phyloP scores from a whole-genome alignment of 805 yeast species.

The Myxozyma lipomycoides region DNA sequence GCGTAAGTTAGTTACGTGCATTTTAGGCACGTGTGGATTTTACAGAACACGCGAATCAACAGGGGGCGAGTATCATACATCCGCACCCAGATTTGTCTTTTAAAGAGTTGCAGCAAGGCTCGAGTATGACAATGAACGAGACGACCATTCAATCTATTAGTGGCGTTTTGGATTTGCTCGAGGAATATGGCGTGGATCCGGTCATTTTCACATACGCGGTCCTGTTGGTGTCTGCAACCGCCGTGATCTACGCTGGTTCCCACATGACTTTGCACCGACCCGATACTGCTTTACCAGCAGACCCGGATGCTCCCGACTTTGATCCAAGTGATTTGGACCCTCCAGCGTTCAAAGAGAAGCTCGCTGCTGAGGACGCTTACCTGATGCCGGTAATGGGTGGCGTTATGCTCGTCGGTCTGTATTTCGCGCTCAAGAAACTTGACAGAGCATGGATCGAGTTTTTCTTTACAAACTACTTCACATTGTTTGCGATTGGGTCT shows the following conservation, averaged over 20 bases:
- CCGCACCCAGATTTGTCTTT: neutral
- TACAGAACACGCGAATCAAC: neutral
- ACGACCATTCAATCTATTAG: neutral
- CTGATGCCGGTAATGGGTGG: constrained; percentile 48
- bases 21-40: no score
- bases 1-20: no score
- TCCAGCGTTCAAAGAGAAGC: constrained; percentile 10
- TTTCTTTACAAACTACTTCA: constrained; percentile 40
- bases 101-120: constrained; percentile 8
- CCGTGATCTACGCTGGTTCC: constrained; percentile 25
- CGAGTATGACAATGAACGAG: constrained; percentile 12
- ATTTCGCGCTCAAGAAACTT: constrained; percentile 39
- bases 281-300: constrained; percentile 29
- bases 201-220: constrained; percentile 25
- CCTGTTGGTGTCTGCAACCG: constrained; percentile 23
- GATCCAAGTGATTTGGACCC: constrained; percentile 30
- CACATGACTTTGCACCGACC: constrained; percentile 31
- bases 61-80: neutral
- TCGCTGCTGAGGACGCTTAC: constrained; percentile 38
- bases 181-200: constrained; percentile 20
- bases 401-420: constrained; percentile 39
- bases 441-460: constrained; percentile 36
- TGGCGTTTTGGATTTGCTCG: constrained; percentile 11
- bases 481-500: constrained; percentile 38
- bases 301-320: constrained; percentile 27